Percentiles rank a stretch among this genome's conserved stretches.
phyloP scores from a whole-genome alignment of 2,329 filamentous ascomycete genomes.

The Fusarium sublunatum region DNA sequence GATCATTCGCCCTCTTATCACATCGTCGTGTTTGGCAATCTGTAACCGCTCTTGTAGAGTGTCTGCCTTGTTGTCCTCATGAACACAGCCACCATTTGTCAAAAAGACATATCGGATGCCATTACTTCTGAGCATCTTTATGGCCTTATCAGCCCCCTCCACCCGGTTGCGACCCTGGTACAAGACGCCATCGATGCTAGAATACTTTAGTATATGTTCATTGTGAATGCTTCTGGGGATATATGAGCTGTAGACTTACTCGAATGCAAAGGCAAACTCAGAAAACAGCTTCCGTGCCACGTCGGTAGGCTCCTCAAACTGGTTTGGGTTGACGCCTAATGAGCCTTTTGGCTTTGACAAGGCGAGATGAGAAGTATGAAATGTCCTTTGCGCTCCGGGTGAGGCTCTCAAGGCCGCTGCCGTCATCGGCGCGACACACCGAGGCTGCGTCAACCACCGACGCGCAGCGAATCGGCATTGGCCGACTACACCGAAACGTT shows the following conservation, averaged over 20 bases:
- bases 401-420: slow-evolving; percentile 11
- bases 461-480: slow-evolving; percentile 44
- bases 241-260: slow-evolving; percentile 43
- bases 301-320: slow-evolving; percentile 37
- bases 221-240: background rate
- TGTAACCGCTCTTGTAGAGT: slow-evolving; percentile 51
- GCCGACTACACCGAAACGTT: slow-evolving; percentile 41
- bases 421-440: slow-evolving; percentile 29
- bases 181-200: slow-evolving; percentile 90
- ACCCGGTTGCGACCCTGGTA: slow-evolving; percentile 83
- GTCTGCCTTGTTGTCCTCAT: slow-evolving; percentile 64
- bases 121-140: slow-evolving; percentile 77
- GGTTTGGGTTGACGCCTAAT: slow-evolving; percentile 35
- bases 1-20: slow-evolving; percentile 58
- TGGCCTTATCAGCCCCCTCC: slow-evolving; percentile 78
- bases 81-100: slow-evolving; percentile 93
- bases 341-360: slow-evolving; percentile 41
- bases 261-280: slow-evolving; percentile 54
- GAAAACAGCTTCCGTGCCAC: slow-evolving; percentile 45
- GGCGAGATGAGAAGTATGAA: slow-evolving; percentile 23
- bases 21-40: slow-evolving; percentile 48
- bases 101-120: slow-evolving; percentile 92
- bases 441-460: slow-evolving; percentile 34
- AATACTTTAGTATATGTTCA: slow-evolving; percentile 12
- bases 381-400: slow-evolving; percentile 15